Evolutionary conservation across 169 alveolate genomes (phyloP).

Genomic region (Plasmodium inui): DNA sequence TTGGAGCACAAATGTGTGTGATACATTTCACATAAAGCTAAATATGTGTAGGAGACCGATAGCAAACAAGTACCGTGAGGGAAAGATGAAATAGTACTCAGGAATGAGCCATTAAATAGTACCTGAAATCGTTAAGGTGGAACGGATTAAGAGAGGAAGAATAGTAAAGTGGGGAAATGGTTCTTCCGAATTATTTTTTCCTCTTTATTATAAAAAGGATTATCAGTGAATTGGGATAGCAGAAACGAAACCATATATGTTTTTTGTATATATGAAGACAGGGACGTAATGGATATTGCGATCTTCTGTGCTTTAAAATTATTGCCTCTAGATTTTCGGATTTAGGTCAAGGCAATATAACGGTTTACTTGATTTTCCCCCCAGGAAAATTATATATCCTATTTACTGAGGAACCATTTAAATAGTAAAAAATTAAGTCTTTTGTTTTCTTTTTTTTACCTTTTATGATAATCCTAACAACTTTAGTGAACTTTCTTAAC

Average conservation of each 20-base stretch:
- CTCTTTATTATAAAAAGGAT: slow-evolving; percentile 37
- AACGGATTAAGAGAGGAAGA: slow-evolving; percentile 4
- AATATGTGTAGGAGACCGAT: slow-evolving; percentile 92
- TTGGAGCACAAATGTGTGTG: slow-evolving; percentile 90
- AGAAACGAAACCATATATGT: neutral
- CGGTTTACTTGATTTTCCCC: neutral
- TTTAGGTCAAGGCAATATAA: neutral
- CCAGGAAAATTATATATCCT: neutral
- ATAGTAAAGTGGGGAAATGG: neutral
- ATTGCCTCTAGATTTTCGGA: neutral
- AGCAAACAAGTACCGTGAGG: slow-evolving; percentile 95
- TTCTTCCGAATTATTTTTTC: neutral
- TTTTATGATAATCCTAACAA: slow-evolving; percentile 55
- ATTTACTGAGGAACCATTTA: slow-evolving; percentile 39
- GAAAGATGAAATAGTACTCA: slow-evolving; percentile 94
- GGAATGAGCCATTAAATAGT: slow-evolving; percentile 85
- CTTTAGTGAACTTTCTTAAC: slow-evolving; percentile 36
- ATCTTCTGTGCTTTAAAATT: neutral
- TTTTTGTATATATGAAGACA: neutral
- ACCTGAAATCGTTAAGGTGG: slow-evolving; percentile 39
- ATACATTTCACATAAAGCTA: slow-evolving; percentile 90
- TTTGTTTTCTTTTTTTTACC: neutral
- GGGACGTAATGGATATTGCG: neutral
- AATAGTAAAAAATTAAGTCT: neutral
- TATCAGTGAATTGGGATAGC: slow-evolving; percentile 30